Conservation (phyloP, 78 protist genomes). For the Dictyostelium firmibasis region DNA sequence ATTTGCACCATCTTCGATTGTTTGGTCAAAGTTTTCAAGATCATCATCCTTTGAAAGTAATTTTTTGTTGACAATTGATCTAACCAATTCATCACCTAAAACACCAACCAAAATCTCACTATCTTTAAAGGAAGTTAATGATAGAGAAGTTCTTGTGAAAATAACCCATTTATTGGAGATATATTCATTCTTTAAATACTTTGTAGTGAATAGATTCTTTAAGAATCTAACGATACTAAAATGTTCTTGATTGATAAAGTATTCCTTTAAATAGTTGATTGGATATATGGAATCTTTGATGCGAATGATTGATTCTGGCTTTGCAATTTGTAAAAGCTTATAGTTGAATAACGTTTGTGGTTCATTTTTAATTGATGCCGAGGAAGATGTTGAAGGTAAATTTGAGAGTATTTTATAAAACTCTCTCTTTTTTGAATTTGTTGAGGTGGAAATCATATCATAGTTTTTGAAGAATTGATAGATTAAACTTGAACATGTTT, state of each 20-base stretch:
- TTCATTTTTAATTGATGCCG: not conserved
- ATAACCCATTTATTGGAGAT: constrained; percentile 68
- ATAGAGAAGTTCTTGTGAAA: constrained; percentile 38
- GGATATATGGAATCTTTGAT: not conserved
- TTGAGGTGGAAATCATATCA: not conserved
- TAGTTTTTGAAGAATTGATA: not conserved
- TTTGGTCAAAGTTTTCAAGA: not conserved
- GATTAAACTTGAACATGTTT: constrained; percentile 36
- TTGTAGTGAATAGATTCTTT: not conserved
- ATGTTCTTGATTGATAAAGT: constrained; percentile 59
- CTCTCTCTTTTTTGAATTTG: not conserved
- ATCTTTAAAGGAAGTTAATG: constrained; percentile 24
- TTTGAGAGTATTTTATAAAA: not conserved
- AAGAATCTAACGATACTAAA: constrained; percentile 51
- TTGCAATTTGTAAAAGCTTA: constrained; percentile 47
- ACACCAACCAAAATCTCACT: not conserved
- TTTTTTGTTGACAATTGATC: not conserved
- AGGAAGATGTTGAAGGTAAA: not conserved
- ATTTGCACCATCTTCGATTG: not conserved
- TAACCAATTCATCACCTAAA: not conserved
- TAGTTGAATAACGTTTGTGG: constrained; percentile 12
- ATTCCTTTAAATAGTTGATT: constrained; percentile 19
- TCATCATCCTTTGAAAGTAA: not conserved
- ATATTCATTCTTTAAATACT: not conserved
- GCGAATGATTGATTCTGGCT: constrained; percentile 37